Evolutionary conservation across 2,329 filamentous ascomycete genomes (phyloP).

Genomic region (Sporothrix pallida): DNA sequence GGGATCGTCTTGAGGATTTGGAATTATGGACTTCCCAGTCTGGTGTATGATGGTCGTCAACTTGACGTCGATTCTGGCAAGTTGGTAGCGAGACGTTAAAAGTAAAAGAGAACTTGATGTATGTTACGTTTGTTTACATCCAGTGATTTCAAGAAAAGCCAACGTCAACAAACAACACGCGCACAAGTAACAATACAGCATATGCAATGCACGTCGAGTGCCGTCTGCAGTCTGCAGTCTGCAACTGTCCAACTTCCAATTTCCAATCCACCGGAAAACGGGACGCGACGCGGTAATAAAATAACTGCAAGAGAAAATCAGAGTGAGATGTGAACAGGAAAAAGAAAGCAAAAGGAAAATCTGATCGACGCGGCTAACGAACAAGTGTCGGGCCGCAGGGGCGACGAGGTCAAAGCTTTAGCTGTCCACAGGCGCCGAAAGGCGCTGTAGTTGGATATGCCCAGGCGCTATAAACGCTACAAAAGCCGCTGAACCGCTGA

Average conservation of each 20-base stretch:
- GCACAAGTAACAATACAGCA: background rate
- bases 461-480: too few relatives aligned
- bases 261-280: background rate
- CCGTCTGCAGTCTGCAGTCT: background rate
- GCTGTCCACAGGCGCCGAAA: background rate
- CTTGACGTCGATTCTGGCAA: background rate
- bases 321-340: background rate
- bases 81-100: background rate
- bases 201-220: constrained; percentile 5
- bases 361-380: constrained; percentile 26
- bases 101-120: background rate
- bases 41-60: background rate
- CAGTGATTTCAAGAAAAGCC: background rate
- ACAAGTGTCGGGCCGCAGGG: constrained; percentile 18
- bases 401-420: background rate
- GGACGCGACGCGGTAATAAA: background rate
- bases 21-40: constrained; percentile 16
- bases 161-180: background rate
- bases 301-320: background rate
- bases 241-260: too few relatives aligned
- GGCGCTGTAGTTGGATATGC: background rate
- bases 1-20: constrained; percentile 21
- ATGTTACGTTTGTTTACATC: background rate
- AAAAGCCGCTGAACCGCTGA: too few relatives aligned
- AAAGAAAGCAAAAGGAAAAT: constrained; percentile 20